Evolutionary conservation across 805 yeast species (phyloP).

Genomic region (Candida tallmaniae): DNA sequence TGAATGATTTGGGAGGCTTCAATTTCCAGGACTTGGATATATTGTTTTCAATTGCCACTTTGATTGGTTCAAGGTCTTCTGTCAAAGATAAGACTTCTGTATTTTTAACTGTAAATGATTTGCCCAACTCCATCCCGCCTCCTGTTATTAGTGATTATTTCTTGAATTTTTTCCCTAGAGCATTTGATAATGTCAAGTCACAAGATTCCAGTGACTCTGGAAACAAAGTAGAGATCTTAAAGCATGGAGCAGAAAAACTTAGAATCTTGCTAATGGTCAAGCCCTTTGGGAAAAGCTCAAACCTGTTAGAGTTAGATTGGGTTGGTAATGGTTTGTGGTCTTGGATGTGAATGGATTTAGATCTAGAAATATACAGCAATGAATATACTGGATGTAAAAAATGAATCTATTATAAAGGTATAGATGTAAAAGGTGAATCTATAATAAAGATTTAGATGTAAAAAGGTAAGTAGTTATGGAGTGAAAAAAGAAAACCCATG

Average conservation of each 20-base stretch:
- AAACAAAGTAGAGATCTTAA: constrained; percentile 18
- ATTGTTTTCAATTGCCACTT: constrained; percentile 25
- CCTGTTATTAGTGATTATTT: constrained; percentile 36
- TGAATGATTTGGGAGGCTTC: constrained; percentile 37
- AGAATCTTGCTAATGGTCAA: constrained; percentile 31
- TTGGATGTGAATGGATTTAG: constrained; percentile 22
- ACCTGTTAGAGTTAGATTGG: constrained; percentile 36
- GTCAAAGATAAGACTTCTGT: constrained; percentile 10
- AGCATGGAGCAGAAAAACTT: constrained; percentile 15
- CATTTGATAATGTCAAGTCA: constrained; percentile 10
- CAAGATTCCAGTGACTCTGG: constrained; percentile 9
- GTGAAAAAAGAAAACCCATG: constrained; percentile 26
- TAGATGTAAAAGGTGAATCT: no score
- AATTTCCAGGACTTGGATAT: constrained; percentile 38
- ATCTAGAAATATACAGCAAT: no score
- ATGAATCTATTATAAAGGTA: no score
- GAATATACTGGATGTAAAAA: no score
- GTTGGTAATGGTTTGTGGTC: constrained; percentile 27
- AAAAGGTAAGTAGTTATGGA: no score
- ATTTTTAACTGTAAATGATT: constrained; percentile 26
- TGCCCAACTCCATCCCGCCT: constrained; percentile 30
- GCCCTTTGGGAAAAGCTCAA: constrained; percentile 22
- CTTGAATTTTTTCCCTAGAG: constrained; percentile 24
- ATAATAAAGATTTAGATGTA: no score
- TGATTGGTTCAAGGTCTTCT: constrained; percentile 20